Evolutionary conservation across 2,329 filamentous ascomycete genomes (phyloP), one percentile per base, ranked within the genome.

Genomic region (Teratosphaeria nubilosa): DNA sequence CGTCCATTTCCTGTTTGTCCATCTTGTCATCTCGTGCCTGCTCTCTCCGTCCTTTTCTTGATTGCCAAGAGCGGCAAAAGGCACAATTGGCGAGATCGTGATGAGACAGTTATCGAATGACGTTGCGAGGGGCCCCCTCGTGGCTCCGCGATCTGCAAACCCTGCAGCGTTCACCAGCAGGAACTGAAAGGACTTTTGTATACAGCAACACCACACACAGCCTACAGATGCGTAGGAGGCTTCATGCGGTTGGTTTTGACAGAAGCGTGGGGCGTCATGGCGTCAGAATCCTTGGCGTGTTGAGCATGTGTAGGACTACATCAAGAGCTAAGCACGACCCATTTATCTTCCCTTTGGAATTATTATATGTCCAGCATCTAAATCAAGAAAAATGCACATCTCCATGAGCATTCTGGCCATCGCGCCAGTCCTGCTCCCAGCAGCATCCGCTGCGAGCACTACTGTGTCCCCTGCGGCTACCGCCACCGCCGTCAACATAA

Each of bases 401-500:
- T 14, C 16, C 34, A 41, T 14, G 9, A 41, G 16, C 24, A 30
- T 54, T 13, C 14, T 32, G 24, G 52, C 52, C 24, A 13, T 32
- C 30, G 52, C 52, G 52, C 52, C 52, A 31, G 5, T 32, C 22
- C 1, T 32, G 24, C n/a, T 34, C 7, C 9, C 25, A 2, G 9
- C n/a, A n/a, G 52, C 52, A 20, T 27, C 25, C n/a, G 52, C 52
- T 10, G n/a, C 30, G 30, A 24, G 20, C 11, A 22, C 24, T 22
- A 51, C 48, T 20, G 4, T 24, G 27, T 25, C 22, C 27, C n/a
- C 51, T 30, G 11, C 51, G 7, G 27, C 22, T 14, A 31, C 7
- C n/a, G n/a, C 52, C 5, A 20, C 52, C n/a, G 24, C 56, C n/a
- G 75, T 79, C 52, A 79, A 77, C 59, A 71, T 75, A 55, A 79